These are phyloP conservation scores for Cryoendolithus antarcticus DNA, from an alignment of 2,329 filamentous ascomycete species.

Conservation along the genomic window DNA sequence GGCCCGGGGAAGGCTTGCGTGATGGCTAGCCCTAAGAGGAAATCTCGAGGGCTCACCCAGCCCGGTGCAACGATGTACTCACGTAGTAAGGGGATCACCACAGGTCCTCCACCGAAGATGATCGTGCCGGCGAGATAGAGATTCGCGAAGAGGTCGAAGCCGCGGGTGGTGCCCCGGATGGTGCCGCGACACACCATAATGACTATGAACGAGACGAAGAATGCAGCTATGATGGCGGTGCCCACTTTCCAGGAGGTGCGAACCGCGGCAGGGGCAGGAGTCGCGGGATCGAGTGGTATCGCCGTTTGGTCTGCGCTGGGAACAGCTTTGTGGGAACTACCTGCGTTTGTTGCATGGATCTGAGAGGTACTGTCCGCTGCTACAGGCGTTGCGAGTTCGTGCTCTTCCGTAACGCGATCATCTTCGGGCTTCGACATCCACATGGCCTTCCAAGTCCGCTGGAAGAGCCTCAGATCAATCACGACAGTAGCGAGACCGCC, in stretches of 20 bases:
- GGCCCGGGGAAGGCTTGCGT: slow-evolving; percentile 58
- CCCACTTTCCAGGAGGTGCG: slow-evolving; percentile 21
- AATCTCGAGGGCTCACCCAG: slow-evolving; percentile 60
- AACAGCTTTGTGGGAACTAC: no score
- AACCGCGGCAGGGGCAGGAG: no score
- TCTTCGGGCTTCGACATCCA: neutral
- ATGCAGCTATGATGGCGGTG: slow-evolving; percentile 28
- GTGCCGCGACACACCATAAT: slow-evolving; percentile 40
- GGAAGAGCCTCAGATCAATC: slow-evolving; percentile 35
- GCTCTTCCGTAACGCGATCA: neutral
- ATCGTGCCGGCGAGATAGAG: slow-evolving; percentile 61
- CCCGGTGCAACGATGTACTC: slow-evolving; percentile 48
- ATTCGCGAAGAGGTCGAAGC: slow-evolving; percentile 55
- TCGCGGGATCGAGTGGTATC: no score
- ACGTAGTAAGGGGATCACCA: slow-evolving; percentile 33
- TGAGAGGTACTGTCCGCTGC: no score
- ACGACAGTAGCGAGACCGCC: slow-evolving; percentile 42
- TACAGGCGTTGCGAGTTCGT: no score
- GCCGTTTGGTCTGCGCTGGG: no score
- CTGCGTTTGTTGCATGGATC: no score
- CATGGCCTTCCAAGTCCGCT: slow-evolving; percentile 1
- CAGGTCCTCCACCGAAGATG: slow-evolving; percentile 35
- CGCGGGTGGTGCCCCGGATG: slow-evolving; percentile 29
- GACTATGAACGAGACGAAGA: slow-evolving; percentile 43
- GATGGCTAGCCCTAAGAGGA: slow-evolving; percentile 59